Percentiles rank a stretch among this genome's conserved stretches.
These are phyloP conservation scores for Wickerhamiella slavikovae DNA, from an alignment of 805 yeast genomes.

Conservation along the genomic window DNA sequence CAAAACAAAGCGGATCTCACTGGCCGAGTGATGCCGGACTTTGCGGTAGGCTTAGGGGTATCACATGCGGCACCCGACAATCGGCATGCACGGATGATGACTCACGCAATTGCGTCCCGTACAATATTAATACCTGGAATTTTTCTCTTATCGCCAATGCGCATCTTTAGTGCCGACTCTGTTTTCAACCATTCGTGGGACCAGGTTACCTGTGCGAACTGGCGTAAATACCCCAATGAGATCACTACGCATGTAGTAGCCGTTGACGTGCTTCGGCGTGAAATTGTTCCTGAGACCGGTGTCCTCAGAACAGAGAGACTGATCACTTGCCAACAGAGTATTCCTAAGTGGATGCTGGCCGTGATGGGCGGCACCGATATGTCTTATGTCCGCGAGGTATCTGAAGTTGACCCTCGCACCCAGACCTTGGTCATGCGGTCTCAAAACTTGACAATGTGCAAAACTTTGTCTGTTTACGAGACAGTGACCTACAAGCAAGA, in stretches of 20 bases:
- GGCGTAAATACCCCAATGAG: slow-evolving; percentile 95
- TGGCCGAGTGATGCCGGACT: too few species aligned
- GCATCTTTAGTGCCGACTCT: slow-evolving; percentile 51
- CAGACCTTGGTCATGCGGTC: slow-evolving; percentile 60
- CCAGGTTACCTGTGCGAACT: slow-evolving; percentile 84
- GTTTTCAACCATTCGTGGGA: slow-evolving; percentile 77
- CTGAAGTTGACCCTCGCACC: slow-evolving; percentile 51
- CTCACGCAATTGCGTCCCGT: too few species aligned
- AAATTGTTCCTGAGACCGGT: slow-evolving; percentile 31
- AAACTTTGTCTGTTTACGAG: slow-evolving; percentile 61
- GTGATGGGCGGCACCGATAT: slow-evolving; percentile 53
- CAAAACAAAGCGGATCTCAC: too few species aligned
- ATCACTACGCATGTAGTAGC: slow-evolving; percentile 80
- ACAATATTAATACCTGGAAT: too few species aligned
- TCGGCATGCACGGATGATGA: too few species aligned
- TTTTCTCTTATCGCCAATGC: too few species aligned
- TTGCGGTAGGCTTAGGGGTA: too few species aligned
- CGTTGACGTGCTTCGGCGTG: slow-evolving; percentile 71
- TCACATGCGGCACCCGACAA: too few species aligned
- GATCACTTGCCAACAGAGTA: slow-evolving; percentile 69
- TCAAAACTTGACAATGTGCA: slow-evolving; percentile 66
- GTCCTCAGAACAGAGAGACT: slow-evolving; percentile 63
- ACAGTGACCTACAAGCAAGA: slow-evolving; percentile 70
- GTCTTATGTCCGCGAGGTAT: slow-evolving; percentile 74
- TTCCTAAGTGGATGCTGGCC: slow-evolving; percentile 62